Conservation (phyloP, 306 rosid species). For the Castanea sativa region DNA sequence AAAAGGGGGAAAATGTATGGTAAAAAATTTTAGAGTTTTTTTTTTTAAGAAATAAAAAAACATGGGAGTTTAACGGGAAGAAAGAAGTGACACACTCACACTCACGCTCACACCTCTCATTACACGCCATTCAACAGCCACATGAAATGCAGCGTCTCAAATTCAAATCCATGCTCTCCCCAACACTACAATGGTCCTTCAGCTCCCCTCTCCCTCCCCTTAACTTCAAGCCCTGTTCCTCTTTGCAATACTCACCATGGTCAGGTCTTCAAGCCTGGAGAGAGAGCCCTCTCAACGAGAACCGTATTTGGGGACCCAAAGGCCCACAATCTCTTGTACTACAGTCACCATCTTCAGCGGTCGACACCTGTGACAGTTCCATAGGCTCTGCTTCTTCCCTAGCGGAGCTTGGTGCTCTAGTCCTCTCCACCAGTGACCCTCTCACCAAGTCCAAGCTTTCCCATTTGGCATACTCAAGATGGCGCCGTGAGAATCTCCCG, state of each 20-base stretch:
- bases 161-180: slow-evolving; percentile 4
- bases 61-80: too few species aligned
- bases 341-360: background rate
- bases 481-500: slow-evolving; percentile 66
- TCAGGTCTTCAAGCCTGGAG: slow-evolving; percentile 79
- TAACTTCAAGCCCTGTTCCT: slow-evolving; percentile 20
- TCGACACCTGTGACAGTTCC: slow-evolving; percentile 3
- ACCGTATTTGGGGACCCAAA: slow-evolving; percentile 70
- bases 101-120: too few species aligned
- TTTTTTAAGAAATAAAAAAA: too few species aligned
- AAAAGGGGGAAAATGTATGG: too few species aligned
- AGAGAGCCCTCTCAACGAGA: slow-evolving; percentile 50
- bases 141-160: slow-evolving; percentile 39
- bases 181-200: too few species aligned
- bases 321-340: slow-evolving; percentile 48
- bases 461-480: slow-evolving; percentile 71
- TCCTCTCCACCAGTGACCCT: slow-evolving; percentile 79
- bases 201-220: background rate
- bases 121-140: background rate
- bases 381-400: slow-evolving; percentile 52
- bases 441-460: slow-evolving; percentile 66
- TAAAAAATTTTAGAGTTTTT: too few species aligned
- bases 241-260: slow-evolving; percentile 45
- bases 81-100: too few species aligned
- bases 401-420: slow-evolving; percentile 78